Conservation (phyloP, 2,329 filamentous ascomycete genomes). For the Diaporthe caulivora region DNA sequence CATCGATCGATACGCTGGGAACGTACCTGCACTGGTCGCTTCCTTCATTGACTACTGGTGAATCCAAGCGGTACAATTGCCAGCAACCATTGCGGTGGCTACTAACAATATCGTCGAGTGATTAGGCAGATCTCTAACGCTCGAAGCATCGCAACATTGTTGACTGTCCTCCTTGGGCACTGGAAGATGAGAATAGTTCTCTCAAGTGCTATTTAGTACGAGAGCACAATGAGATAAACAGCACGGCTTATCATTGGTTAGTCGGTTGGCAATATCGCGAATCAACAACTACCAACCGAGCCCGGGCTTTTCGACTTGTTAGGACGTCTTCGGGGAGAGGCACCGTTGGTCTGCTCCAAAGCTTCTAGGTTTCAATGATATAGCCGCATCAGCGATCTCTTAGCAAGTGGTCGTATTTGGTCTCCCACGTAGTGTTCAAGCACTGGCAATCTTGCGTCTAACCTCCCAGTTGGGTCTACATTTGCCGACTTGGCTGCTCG, state of each 20-base stretch:
- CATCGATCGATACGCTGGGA: background rate
- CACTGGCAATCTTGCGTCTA: background rate
- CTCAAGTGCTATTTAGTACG: background rate
- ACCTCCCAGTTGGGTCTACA: background rate
- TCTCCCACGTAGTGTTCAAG: background rate
- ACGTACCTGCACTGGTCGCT: background rate
- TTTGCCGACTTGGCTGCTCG: background rate
- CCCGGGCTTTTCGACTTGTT: background rate
- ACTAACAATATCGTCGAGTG: too few species aligned
- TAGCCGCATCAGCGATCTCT: background rate
- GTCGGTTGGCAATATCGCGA: background rate
- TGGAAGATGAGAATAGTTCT: background rate
- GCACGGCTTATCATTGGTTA: background rate
- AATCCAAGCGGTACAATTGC: background rate
- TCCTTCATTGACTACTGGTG: too few species aligned
- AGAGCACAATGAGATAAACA: background rate
- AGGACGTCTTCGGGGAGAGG: background rate
- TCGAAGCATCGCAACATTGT: too few species aligned
- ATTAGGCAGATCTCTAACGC: too few species aligned
- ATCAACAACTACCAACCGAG: background rate
- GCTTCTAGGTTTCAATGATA: too few species aligned
- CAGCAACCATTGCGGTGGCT: too few species aligned
- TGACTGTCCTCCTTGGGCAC: background rate
- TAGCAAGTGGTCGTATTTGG: background rate
- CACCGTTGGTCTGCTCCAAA: background rate